Conservation (phyloP, 2,329 filamentous ascomycete genomes). For the Aureobasidium sp. region DNA sequence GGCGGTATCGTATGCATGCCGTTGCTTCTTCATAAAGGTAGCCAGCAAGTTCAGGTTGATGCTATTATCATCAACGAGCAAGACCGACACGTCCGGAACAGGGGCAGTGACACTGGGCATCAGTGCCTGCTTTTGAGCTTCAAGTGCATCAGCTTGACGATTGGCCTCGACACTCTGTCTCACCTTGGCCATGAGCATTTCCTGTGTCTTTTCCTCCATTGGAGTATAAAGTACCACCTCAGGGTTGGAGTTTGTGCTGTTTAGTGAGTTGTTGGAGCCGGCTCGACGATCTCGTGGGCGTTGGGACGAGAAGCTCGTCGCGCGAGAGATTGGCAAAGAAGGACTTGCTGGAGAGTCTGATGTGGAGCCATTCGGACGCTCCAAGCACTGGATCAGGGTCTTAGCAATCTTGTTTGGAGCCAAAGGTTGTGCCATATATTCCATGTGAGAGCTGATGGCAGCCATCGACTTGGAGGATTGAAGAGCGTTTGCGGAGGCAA, state of each 20-base stretch:
- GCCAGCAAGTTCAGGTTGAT: slow-evolving; percentile 23
- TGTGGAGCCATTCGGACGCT: neutral
- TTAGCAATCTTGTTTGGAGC: slow-evolving; percentile 10
- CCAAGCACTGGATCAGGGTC: slow-evolving; percentile 18
- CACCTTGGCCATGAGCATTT: neutral
- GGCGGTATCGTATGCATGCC: slow-evolving; percentile 21
- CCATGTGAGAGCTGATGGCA: neutral
- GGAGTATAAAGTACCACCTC: neutral
- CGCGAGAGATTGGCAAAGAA: neutral
- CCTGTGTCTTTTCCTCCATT: neutral
- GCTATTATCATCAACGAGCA: slow-evolving; percentile 27
- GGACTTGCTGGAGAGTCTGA: neutral
- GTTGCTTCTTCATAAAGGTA: slow-evolving; percentile 18
- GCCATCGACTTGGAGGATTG: neutral
- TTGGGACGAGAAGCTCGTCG: neutral
- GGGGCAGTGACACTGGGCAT: neutral
- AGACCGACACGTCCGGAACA: slow-evolving; percentile 12
- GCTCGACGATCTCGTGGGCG: neutral
- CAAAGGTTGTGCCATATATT: slow-evolving; percentile 9
- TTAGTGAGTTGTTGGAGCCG: neutral
- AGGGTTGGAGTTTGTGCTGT: neutral
- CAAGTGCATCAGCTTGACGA: neutral
- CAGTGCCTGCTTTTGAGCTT: neutral
- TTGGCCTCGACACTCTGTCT: neutral
- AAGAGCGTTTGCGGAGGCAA: slow-evolving; percentile 7